Conservation (phyloP, 495 filamentous ascomycete species). For the Penicillium argentinense region DNA sequence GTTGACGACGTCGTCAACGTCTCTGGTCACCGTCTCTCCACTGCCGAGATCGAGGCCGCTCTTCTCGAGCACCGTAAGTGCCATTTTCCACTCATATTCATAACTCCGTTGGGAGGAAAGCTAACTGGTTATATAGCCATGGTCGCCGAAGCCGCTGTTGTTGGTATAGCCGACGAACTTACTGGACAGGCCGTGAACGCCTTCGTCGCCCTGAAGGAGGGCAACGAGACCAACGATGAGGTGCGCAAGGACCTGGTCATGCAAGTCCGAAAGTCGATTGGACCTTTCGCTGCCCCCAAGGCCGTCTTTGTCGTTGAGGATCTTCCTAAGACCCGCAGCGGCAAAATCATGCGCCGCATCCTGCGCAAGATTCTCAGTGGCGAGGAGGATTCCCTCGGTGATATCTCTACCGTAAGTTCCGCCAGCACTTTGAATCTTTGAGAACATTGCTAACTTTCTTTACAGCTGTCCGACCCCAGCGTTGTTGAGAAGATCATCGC, state of each 20-base stretch:
- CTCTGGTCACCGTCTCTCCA: constrained; percentile 91
- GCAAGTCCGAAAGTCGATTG: constrained; percentile 95
- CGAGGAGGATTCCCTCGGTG: constrained; percentile 95
- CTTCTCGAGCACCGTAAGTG: constrained; percentile 82
- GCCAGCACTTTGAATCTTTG: background rate
- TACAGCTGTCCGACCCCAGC: constrained; percentile 81
- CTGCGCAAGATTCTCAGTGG: constrained; percentile 94
- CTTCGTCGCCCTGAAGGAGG: constrained; percentile 91
- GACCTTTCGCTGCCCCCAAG: constrained; percentile 96
- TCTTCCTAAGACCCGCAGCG: constrained; percentile 92
- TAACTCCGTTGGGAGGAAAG: background rate
- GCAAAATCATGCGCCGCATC: constrained; percentile 99
- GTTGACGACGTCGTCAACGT: constrained; percentile 99
- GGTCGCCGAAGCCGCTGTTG: constrained; percentile 93
- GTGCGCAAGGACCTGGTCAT: constrained; percentile 88
- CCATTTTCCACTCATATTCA: constrained; percentile 20
- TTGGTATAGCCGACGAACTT: constrained; percentile 88
- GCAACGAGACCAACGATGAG: constrained; percentile 73
- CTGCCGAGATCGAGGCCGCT: constrained; percentile 96
- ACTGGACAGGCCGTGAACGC: constrained; percentile 97
- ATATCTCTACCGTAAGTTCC: constrained; percentile 79
- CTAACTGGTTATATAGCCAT: constrained; percentile 19
- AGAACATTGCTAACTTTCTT: constrained; percentile 34
- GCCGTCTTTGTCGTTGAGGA: constrained; percentile 86
- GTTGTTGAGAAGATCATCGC: constrained; percentile 89